Conservation (phyloP, 108 stramenopile species). For the Asterionellopsis glacialis region DNA sequence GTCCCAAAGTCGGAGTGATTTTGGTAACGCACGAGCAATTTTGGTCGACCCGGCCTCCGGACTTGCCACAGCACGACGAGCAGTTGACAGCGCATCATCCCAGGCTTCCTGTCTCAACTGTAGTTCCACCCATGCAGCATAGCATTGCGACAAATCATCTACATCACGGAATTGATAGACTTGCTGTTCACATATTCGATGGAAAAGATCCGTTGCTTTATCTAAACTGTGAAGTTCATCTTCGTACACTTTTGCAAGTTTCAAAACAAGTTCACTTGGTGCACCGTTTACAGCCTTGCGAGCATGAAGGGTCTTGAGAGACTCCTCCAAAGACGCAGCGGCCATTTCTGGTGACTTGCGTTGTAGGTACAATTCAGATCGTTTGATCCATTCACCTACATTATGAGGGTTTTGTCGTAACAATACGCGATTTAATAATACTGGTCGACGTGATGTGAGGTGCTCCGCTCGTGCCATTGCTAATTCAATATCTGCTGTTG, state of each 20-base stretch:
- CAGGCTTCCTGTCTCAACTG: constrained; percentile 88
- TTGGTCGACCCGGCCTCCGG: constrained; percentile 38
- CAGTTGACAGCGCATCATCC: constrained; percentile 85
- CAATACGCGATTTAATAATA: constrained; percentile 89
- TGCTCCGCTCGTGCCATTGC: constrained; percentile 92
- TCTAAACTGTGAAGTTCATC: constrained; percentile 46
- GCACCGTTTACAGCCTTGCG: constrained; percentile 71
- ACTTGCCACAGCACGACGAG: constrained; percentile 41
- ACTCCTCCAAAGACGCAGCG: constrained; percentile 68
- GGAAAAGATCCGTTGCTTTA: constrained; percentile 78
- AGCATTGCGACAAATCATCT: constrained; percentile 93
- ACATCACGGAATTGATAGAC: constrained; percentile 62
- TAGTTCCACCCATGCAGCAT: constrained; percentile 91
- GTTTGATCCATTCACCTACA: constrained; percentile 94
- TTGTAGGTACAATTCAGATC: constrained; percentile 72
- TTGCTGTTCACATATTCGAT: constrained; percentile 59
- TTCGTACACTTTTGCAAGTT: constrained; percentile 83
- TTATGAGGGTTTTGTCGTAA: constrained; percentile 97
- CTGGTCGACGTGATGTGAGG: constrained; percentile 88
- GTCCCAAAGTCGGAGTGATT: constrained; percentile 85
- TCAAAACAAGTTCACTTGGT: constrained; percentile 71
- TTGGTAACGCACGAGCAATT: constrained; percentile 45
- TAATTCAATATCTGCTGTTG: constrained; percentile 81
- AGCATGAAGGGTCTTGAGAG: constrained; percentile 61
- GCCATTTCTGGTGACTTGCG: constrained; percentile 37